A percentile compares a stretch with the other conserved stretches of the same genome.
These are phyloP conservation scores for Hymenoscyphus fraxineus DNA, from an alignment of 2,329 filamentous ascomycete genomes.

Conservation along the genomic window DNA sequence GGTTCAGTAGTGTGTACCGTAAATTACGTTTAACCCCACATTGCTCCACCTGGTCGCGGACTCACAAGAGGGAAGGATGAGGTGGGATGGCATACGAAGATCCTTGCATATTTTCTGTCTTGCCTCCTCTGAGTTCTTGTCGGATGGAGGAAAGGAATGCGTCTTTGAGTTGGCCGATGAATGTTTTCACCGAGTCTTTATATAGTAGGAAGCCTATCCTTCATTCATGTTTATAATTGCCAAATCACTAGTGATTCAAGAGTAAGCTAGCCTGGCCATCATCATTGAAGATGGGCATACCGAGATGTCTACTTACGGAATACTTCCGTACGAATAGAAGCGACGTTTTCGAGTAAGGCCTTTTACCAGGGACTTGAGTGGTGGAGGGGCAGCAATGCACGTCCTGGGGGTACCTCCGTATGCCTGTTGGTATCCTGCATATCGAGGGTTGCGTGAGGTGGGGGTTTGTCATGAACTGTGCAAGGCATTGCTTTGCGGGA, in stretches of 20 bases:
- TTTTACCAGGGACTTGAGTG: constrained; percentile 10
- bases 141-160: background rate
- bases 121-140: background rate
- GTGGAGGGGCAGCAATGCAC: constrained; percentile 11
- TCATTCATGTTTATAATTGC: background rate
- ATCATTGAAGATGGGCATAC: background rate
- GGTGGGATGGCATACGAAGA: background rate
- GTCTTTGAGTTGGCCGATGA: constrained; percentile 3
- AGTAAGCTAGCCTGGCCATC: background rate
- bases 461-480: constrained; percentile 2
- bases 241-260: background rate
- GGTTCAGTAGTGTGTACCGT: background rate
- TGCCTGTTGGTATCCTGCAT: constrained; percentile 6
- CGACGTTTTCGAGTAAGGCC: background rate
- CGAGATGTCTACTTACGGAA: background rate
- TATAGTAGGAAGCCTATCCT: background rate
- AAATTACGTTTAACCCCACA: constrained; percentile 1
- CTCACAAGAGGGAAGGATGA: background rate
- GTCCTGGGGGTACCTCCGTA: constrained; percentile 9
- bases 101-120: background rate
- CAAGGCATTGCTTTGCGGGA: background rate
- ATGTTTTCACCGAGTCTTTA: background rate
- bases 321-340: background rate
- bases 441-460: background rate
- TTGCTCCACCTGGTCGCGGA: constrained; percentile 1